These are phyloP conservation scores for Vitis hybrid DNA, from an alignment of 177 flowering plant species.

Conservation along the genomic window DNA sequence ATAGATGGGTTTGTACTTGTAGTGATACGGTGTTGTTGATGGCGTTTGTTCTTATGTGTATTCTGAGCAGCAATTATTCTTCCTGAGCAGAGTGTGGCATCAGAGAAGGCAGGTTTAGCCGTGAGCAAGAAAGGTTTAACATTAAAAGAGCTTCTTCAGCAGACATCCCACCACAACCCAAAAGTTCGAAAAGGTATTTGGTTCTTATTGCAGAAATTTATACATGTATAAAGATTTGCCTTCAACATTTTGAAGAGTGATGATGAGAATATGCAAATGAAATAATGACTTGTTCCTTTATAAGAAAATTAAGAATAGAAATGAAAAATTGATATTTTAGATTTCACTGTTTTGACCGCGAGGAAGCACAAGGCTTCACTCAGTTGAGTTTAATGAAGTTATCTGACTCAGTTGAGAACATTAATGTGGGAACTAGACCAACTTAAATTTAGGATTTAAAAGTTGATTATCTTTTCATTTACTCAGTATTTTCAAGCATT, in stretches of 20 bases:
- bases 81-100: constrained; percentile 90
- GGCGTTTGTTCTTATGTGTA: neutral
- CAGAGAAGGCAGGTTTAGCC: constrained; percentile 78
- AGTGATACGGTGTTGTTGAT: neutral
- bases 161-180: constrained; percentile 84
- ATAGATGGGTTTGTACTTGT: neutral
- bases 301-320: no score
- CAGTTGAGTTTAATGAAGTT: no score
- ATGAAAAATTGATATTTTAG: no score
- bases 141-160: constrained; percentile 91
- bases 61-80: constrained; percentile 71
- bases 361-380: no score
- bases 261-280: neutral
- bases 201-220: neutral
- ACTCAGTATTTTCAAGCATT: no score
- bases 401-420: no score
- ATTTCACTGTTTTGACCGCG: no score
- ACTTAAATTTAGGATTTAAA: no score
- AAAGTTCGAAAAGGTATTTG: constrained; percentile 78
- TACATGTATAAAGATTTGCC: no score
- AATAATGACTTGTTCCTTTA: neutral
- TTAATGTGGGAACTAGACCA: no score
- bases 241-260: no score
- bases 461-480: no score
- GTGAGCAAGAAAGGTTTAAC: constrained; percentile 84